Evolutionary conservation across 164 flowering plant genomes (phyloP), one percentile per base, ranked within the genome.

Genomic region (Macadamia integrifolia): DNA sequence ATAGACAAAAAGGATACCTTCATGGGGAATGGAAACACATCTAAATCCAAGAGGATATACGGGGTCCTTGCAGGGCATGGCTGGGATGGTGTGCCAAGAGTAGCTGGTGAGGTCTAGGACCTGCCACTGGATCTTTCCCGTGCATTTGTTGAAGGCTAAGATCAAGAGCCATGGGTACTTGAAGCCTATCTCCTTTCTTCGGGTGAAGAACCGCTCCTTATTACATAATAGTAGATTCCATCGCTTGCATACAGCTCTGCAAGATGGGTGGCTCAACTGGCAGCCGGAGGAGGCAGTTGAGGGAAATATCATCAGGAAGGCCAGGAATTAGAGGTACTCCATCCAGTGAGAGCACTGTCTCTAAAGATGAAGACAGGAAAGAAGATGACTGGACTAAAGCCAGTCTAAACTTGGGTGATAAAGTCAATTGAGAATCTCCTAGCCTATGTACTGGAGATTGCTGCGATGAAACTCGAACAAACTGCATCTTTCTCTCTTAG

Each of bases 271-370:
- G 68, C 78, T 76, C 73, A 23, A 89, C 89, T 15, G 98, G 98
- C 1, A 93, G 69, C 55, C 89, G 82, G 6, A 93, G 90, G 60
- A 93, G 92, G 77, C 98, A 93, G 65, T 82, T 82, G 11, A 89
- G 82, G 9, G 97, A 85, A 48, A 93, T 69, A 68, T 93, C 98
- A 74, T 91, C 97, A 0, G 96, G 96, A 64, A 93, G 94, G 18
- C 98, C 98, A 0, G 94, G 97, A 69, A 91, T 86, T 6, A 91
- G 77, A 3, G 86, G 84, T 49, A 75, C 88, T 31, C 79, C 83
- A 14, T 44, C 60, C 1, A 74, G 67, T 32, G 84, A 75, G 44
- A 74, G 31, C 46, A 84, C 89, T 1, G 72, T 65, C 48, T 87
- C 90, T 1, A 74, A 35, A 2, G 81, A 70, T 30, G 82, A 77